Evolutionary conservation across 2,329 filamentous ascomycete species (phyloP).

Genomic region (Pleochaeta shiraiana): DNA sequence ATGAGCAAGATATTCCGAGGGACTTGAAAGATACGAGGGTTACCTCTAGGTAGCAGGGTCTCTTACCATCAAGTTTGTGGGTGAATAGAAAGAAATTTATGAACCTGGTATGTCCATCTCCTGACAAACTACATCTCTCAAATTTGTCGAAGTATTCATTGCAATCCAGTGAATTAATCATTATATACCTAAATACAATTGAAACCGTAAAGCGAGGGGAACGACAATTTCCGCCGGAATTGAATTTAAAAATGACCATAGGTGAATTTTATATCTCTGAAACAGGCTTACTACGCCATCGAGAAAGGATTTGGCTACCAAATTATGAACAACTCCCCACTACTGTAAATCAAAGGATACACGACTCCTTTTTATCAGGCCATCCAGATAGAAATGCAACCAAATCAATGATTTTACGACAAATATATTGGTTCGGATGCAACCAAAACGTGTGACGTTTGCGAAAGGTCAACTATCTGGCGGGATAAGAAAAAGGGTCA

Average conservation of each 20-base stretch:
- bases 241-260: background rate
- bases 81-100: background rate
- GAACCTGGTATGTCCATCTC: background rate
- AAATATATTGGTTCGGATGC: background rate
- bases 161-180: background rate
- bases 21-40: background rate
- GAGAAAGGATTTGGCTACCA: background rate
- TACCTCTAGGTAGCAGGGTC: background rate
- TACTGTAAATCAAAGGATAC: background rate
- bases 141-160: background rate
- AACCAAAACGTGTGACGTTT: conserved; percentile 4
- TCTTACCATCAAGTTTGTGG: background rate
- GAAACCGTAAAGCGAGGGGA: background rate
- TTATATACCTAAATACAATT: background rate
- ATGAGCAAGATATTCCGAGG: background rate
- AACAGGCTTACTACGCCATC: background rate
- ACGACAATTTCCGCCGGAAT: background rate
- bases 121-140: background rate
- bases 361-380: conserved; percentile 1
- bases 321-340: background rate
- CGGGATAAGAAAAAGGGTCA: conserved; percentile 4
- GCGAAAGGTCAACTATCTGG: conserved; percentile 1
- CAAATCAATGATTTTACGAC: background rate
- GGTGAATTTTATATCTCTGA: background rate
- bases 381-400: background rate